Evolutionary conservation across 768 basidiomycete species (phyloP).

Genomic region (Amanita fuliginea): DNA sequence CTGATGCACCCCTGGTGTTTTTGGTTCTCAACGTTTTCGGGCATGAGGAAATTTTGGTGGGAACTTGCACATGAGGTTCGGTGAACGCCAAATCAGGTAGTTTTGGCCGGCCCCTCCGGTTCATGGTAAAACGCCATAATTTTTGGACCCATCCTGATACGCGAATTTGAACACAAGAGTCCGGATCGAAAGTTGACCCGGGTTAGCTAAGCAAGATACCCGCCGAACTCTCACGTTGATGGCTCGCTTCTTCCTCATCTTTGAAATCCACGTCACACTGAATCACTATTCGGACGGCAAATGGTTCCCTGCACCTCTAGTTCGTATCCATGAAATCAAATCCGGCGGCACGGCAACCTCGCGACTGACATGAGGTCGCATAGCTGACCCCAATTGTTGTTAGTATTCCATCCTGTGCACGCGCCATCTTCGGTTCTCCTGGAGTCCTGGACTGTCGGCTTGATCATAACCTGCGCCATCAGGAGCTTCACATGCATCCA

Average conservation of each 20-base stretch:
- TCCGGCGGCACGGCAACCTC: not conserved
- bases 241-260: too few species aligned
- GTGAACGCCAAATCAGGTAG: not conserved
- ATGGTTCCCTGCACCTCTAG: too few species aligned
- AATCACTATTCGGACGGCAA: too few species aligned
- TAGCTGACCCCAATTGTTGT: not conserved
- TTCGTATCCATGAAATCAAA: too few species aligned
- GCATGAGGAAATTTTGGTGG: not conserved
- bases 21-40: not conserved
- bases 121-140: too few species aligned
- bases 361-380: not conserved
- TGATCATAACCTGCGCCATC: not conserved
- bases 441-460: not conserved
- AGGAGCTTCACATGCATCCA: not conserved
- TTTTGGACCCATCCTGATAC: too few species aligned
- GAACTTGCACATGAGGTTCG: not conserved
- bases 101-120: too few species aligned
- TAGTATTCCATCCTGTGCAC: not conserved
- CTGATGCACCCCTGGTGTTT: not conserved
- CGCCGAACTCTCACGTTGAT: too few species aligned
- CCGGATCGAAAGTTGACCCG: too few species aligned
- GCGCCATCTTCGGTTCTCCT: not conserved
- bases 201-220: too few species aligned
- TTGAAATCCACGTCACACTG: too few species aligned
- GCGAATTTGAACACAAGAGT: too few species aligned